These are phyloP conservation scores for Emergomyces orientalis DNA, from an alignment of 2,329 filamentous ascomycete genomes.

Conservation along the genomic window DNA sequence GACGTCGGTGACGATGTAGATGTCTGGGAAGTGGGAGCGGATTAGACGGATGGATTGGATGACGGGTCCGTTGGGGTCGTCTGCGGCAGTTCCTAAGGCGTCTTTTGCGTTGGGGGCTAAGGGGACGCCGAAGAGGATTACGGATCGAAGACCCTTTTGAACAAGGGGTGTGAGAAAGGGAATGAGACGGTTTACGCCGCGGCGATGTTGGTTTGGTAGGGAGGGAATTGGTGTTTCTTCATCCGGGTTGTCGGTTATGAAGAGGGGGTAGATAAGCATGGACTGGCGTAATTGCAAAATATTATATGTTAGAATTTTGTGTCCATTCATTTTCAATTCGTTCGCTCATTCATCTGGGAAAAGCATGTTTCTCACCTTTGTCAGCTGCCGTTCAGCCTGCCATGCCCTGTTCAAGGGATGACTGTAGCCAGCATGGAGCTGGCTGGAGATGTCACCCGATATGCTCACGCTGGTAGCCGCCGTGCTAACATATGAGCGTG, in stretches of 20 bases:
- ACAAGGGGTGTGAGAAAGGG: conserved; percentile 79
- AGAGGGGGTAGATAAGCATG: conserved; percentile 97
- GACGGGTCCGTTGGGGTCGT: conserved; percentile 87
- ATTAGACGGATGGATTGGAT: conserved; percentile 79
- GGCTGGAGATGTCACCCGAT: conserved; percentile 63
- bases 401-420: conserved; percentile 70
- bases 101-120: conserved; percentile 75
- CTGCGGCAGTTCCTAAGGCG: conserved; percentile 79
- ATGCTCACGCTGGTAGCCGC: conserved; percentile 44
- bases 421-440: conserved; percentile 73
- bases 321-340: background rate
- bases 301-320: background rate
- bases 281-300: conserved; percentile 47
- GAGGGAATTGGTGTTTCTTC: conserved; percentile 86
- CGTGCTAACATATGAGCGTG: conserved; percentile 40
- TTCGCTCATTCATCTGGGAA: background rate
- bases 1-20: conserved; percentile 88
- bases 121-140: conserved; percentile 94
- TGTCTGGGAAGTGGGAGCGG: conserved; percentile 72
- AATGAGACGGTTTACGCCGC: conserved; percentile 76
- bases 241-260: conserved; percentile 88
- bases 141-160: conserved; percentile 79
- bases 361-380: conserved; percentile 52
- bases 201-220: conserved; percentile 79
- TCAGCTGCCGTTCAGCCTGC: conserved; percentile 77